Base-by-base conservation (phyloP, 2,329 filamentous ascomycete genomes). In the Zymoseptoria pseudotritici region DNA sequence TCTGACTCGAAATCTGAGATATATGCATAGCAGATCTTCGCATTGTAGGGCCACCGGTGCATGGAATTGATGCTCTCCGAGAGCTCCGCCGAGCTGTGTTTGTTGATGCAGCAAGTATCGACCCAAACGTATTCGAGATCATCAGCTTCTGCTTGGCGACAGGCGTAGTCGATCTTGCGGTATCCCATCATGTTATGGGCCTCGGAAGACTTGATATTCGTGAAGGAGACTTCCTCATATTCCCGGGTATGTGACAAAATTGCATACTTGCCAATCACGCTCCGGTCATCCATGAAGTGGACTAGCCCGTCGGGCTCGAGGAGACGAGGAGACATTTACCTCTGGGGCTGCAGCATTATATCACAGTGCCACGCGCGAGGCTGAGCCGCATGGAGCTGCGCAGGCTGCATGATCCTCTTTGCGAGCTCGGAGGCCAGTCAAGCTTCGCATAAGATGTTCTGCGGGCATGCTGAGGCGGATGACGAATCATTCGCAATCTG, bases 61-160 rank as follows among this genome's bases (percentile, higher is more conserved):
- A 67, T 67, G 17, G 63, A 65, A n/a, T 62, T 64, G 51, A 66
- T 64, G 13, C 62, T 60, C 50, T 64, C 71, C 56, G 58, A 57
- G 1, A 67, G 61, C 42, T 67, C 65, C 22, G 61, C 61, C 19
- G 59, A 64, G 49, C 57, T 64, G 9, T 56, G 56, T 50, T 68
- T 66, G 58, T 67, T 57, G 50, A 68, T 68, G 52, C 66, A 68
- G 54, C 65, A 52, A 4, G 61, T 62, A 8, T 62, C 61, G 8
- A 62, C 13, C 61, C 61, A 63, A 7, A 24, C 56, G 36, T 61
- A 61, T 1, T 50, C 4, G 2, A 61, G 49, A 13, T 51, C 56
- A 31, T 60, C 55, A 4, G n/a, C n/a, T 4, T 52, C 10, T 0
- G 61, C 61, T n/a, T 63, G 58, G 10, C 9, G 7, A 51, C 61